Base-by-base conservation (phyloP, 495 filamentous ascomycete genomes). In the Trichoderma erinaceum region DNA sequence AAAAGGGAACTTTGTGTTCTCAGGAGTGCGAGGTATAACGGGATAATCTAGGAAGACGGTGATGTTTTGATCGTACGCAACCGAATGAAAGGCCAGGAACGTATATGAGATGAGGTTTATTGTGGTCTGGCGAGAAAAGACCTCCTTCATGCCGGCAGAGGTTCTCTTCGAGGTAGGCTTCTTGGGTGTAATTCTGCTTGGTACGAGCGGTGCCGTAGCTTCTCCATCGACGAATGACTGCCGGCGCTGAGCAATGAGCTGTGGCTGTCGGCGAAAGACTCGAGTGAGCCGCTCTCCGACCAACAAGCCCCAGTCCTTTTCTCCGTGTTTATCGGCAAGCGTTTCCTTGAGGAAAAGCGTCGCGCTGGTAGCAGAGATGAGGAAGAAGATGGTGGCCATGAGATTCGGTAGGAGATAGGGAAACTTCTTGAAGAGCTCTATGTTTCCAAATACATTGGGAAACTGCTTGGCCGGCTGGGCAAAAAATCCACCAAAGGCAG, bases 331-430 rank as follows among this genome's bases (percentile, higher is more conserved):
- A 10, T 85, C 81, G 64, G 87, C 86, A 3, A 93, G 78, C 0
- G 92, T 93, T 83, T 97, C 92, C 80, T 84, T 81, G 11, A 97
- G 78, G 73, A 93, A 97, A 16, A 96, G 75, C 29, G 87, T 74
- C 0, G 90, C 92, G 27, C 85, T 88, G 7, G 80, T 76, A 41
- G 95, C 85, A 6, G 92, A 92, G 16, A 92, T 72, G 35, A 90
- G 71, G 76, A 95, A 95, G 58, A 97, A 83, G 18, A 74, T 66
- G 65, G 87, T 87, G 0, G 87, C 83, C n/a, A 92, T 80, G 27
- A 98, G 58, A 75, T 97, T 97, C 6, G 94, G 94, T 68, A 96
- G 77, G 7, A 84, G 80, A 76, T 94, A 98, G 0, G 93, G 94
- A 75, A 86, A 96, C 56, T 79, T 82, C 68, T 86, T 83, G 61